A percentile compares a stretch with the other conserved stretches of the same genome.
phyloP scores from a whole-genome alignment of 805 yeast species.

The Yamadazyma tumulicola region DNA sequence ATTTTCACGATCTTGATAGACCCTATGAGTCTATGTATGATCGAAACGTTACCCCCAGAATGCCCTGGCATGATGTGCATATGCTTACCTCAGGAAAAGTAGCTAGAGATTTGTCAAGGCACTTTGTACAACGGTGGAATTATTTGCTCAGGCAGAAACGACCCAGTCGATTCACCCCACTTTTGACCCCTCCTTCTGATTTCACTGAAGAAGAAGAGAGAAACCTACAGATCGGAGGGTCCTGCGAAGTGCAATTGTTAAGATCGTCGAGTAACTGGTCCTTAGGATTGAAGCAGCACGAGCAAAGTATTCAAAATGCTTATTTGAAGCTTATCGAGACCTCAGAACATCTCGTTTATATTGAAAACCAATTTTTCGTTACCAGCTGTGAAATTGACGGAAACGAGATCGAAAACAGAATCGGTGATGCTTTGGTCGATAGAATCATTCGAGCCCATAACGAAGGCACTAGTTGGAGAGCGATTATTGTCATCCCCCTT shows the following conservation, averaged over 20 bases:
- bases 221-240: conserved; percentile 62
- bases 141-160: conserved; percentile 87
- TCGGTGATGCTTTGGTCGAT: conserved; percentile 97
- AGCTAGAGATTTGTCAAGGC: conserved; percentile 89
- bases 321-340: conserved; percentile 87
- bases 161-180: conserved; percentile 90
- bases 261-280: conserved; percentile 95
- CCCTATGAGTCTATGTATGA: conserved; percentile 94
- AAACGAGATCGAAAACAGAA: conserved; percentile 75
- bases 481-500: conserved; percentile 85
- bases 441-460: conserved; percentile 85
- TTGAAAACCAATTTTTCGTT: conserved; percentile 93
- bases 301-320: conserved; percentile 89
- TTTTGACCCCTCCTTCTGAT: conserved; percentile 90
- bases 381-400: conserved; percentile 88
- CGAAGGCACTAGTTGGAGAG: conserved; percentile 79
- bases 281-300: conserved; percentile 78
- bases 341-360: conserved; percentile 87
- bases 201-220: conserved; percentile 66
- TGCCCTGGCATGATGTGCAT: conserved; percentile 99
- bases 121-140: conserved; percentile 97
- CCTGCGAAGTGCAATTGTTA: conserved; percentile 87
- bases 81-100: conserved; percentile 93
- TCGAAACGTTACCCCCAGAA: conserved; percentile 74
- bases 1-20: conserved; percentile 72